Conservation (phyloP, 2,329 filamentous ascomycete species). For the Fusarium annulatum region DNA sequence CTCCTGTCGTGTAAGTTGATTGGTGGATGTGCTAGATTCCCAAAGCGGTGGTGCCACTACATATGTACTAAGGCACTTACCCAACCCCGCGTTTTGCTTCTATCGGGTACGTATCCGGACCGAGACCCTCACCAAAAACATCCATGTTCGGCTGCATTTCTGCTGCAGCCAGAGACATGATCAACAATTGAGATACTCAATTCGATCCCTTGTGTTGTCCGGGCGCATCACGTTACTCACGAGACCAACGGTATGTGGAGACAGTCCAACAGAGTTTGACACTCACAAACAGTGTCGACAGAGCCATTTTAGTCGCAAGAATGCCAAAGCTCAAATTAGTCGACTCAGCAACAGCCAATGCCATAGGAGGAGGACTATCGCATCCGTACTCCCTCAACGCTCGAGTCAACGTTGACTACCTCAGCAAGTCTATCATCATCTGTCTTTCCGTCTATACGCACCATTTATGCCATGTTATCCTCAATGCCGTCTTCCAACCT, state of each 20-base stretch:
- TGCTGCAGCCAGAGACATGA: conserved; percentile 26
- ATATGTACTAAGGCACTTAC: too few species aligned
- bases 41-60: conserved; percentile 12
- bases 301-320: background rate
- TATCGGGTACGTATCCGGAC: conserved; percentile 24
- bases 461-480: background rate
- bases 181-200: conserved; percentile 26
- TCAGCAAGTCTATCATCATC: background rate
- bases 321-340: background rate
- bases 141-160: conserved; percentile 13
- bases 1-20: conserved; percentile 46
- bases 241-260: background rate
- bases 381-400: background rate
- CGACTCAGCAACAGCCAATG: background rate
- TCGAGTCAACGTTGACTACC: background rate
- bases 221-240: conserved; percentile 2
- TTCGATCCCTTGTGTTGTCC: background rate
- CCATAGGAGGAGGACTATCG: background rate
- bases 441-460: background rate
- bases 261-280: background rate
- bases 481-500: background rate
- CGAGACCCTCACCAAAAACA: conserved; percentile 22
- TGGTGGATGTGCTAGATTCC: conserved; percentile 34
- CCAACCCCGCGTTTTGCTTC: conserved; percentile 36
- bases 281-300: background rate